These are phyloP conservation scores for Nannizziopsis barbatae DNA, from an alignment of 2,329 filamentous ascomycete genomes.

Conservation along the genomic window DNA sequence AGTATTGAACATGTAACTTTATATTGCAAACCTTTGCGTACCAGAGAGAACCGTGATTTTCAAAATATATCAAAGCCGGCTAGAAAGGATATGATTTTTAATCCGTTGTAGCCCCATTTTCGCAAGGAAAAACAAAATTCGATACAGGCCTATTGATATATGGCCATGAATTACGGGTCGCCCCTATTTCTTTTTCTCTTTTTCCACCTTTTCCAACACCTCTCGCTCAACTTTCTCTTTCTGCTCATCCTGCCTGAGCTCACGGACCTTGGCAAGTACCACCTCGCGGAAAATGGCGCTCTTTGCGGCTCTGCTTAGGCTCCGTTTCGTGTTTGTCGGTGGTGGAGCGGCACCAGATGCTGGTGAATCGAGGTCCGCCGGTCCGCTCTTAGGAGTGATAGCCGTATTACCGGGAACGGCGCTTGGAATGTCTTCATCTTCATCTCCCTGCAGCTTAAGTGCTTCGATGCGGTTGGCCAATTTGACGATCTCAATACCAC, in stretches of 20 bases:
- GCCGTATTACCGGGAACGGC: conserved; percentile 43
- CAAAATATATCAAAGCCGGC: not conserved
- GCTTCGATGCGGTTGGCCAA: conserved; percentile 89
- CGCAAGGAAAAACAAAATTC: too few relatives aligned
- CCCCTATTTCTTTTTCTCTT: conserved; percentile 11
- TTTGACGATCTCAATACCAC: conserved; percentile 93
- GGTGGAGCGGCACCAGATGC: conserved; percentile 23
- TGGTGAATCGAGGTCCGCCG: conserved; percentile 16
- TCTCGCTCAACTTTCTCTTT: conserved; percentile 56
- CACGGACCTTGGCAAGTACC: conserved; percentile 82
- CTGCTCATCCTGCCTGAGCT: conserved; percentile 80
- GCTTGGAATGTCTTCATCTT: conserved; percentile 57
- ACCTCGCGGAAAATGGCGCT: conserved; percentile 84
- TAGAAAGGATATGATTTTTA: too few relatives aligned
- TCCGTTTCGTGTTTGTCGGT: conserved; percentile 36
- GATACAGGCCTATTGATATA: too few relatives aligned
- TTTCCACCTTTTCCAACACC: conserved; percentile 34
- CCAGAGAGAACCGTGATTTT: too few relatives aligned
- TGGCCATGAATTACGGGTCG: too few relatives aligned
- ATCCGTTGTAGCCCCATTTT: too few relatives aligned
- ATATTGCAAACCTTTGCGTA: not conserved
- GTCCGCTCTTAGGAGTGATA: conserved; percentile 41
- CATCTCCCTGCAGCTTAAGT: conserved; percentile 87
- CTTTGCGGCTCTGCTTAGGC: conserved; percentile 49
- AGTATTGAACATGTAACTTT: too few relatives aligned